Conservation (phyloP, 176 grass and related monocot genomes). For the Musa acuminata region DNA sequence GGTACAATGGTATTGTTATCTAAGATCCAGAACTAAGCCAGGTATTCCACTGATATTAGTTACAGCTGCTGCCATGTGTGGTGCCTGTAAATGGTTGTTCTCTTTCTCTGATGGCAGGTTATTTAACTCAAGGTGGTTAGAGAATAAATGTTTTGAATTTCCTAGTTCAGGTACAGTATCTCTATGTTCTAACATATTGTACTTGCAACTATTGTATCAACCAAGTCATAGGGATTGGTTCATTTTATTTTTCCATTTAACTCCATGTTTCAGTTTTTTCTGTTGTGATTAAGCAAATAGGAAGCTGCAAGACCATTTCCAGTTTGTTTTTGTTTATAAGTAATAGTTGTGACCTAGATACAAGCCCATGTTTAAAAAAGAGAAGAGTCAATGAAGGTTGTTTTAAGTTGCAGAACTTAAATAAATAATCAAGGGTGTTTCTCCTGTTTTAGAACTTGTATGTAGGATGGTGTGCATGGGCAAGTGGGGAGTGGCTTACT, state of each 20-base stretch:
- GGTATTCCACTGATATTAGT: slow-evolving; percentile 18
- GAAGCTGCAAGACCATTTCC: too few relatives aligned
- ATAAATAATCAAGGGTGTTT: too few relatives aligned
- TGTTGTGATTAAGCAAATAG: neutral
- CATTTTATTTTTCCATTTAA: neutral
- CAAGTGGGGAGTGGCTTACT: too few relatives aligned
- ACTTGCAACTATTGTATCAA: neutral
- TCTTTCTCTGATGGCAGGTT: slow-evolving; percentile 22
- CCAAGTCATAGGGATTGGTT: neutral
- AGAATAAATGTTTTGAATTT: slow-evolving; percentile 57
- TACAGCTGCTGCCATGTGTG: neutral
- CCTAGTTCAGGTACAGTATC: slow-evolving; percentile 32
- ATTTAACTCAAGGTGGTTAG: slow-evolving; percentile 66
- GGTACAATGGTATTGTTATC: slow-evolving; percentile 59
- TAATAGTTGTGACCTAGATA: too few relatives aligned
- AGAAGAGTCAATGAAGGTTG: too few relatives aligned
- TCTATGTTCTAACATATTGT: neutral
- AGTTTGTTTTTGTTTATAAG: too few relatives aligned
- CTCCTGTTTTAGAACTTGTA: too few relatives aligned
- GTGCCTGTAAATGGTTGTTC: neutral
- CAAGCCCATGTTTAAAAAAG: too few relatives aligned
- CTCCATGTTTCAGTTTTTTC: neutral
- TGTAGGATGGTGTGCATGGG: too few relatives aligned
- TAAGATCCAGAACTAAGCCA: slow-evolving; percentile 59
- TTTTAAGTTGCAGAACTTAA: too few relatives aligned